Base-by-base conservation (phyloP, 768 basidiomycete species). In the Suillus variegatus region DNA sequence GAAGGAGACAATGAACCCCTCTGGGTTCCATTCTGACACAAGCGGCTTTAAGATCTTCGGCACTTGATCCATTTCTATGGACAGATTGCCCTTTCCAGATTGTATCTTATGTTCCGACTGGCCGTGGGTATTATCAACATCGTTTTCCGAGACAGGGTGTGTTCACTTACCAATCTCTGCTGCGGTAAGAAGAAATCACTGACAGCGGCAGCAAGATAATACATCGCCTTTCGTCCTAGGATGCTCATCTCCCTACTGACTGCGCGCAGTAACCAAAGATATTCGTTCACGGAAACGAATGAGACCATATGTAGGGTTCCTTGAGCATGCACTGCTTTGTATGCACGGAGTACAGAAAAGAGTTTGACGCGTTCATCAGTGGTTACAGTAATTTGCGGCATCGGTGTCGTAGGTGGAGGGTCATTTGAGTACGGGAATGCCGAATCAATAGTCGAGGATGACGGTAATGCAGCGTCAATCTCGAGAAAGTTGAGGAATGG, bases 81-180 rank as follows among this genome's bases (percentile, higher is more conserved):
- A 86, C 32, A 99, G 80, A 69, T 90, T 96, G 2, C 96, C 97
- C 74, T 97, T 95, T 36, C 94, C 93, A 1, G 95, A 97, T 73
- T 99, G 97, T 44, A 99, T 99, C 80, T 99, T 99, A 80, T 99
- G 97, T 78, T 94, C 95, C 1, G 94, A 91, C 97, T 97, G 71
- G 38, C 10, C 38, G 44, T 65, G 68, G 0, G 66, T 66, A 7
- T 43, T 25, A 57, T 58, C n/a, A 8, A 16, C 35, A 52, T 52
- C 12, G 25, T 43, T 3, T 1, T 56, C 12, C 43, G 5, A 28
- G 12, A 41, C 7, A 25, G 12, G 49, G 13, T 13, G 56, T n/a
- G 61, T 22, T 28, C 40, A 82, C 89, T 66, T 66, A 94, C 97
- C 89, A 99, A 87, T 75, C 88, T 91, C 73, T 96, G 91, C 64